phyloP scores from a whole-genome alignment of 2,329 filamentous ascomycete genomes.

The Colletotrichum sublineola region DNA sequence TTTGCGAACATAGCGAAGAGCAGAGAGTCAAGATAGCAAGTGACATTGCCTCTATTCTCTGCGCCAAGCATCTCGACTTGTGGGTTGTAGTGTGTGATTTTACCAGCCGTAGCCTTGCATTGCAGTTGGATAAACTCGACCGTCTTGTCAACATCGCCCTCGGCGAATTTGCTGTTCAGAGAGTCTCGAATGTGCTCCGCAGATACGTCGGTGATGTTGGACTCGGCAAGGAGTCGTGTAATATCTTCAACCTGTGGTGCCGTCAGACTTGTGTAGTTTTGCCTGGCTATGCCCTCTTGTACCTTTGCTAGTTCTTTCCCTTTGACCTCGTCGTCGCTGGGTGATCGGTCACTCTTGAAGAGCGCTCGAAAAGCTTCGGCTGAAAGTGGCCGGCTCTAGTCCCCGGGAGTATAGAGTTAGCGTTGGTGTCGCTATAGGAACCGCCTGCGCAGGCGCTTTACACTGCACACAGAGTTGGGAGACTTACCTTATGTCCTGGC shows the following conservation, averaged over 20 bases:
- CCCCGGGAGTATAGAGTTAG: conserved; percentile 13
- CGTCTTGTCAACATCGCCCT: conserved; percentile 79
- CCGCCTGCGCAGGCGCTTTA: conserved; percentile 25
- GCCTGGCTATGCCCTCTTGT: conserved; percentile 44
- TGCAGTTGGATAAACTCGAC: conserved; percentile 83
- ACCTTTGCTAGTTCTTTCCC: conserved; percentile 60
- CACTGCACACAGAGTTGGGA: conserved; percentile 7
- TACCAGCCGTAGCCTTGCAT: conserved; percentile 84
- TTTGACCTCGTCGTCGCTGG: conserved; percentile 68
- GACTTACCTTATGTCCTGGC: conserved; percentile 64
- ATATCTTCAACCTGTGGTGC: conserved; percentile 51
- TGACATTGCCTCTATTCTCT: conserved; percentile 86
- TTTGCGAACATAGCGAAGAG: conserved; percentile 97
- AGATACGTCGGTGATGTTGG: conserved; percentile 61
- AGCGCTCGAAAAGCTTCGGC: conserved; percentile 72
- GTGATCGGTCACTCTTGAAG: conserved; percentile 73
- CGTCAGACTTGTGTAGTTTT: conserved; percentile 15
- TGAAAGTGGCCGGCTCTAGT: conserved; percentile 65
- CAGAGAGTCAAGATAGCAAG: conserved; percentile 93
- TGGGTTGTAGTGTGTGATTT: conserved; percentile 81
- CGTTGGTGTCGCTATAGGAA: conserved; percentile 12
- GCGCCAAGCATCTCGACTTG: conserved; percentile 82
- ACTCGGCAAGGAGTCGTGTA: conserved; percentile 50
- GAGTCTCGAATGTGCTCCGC: conserved; percentile 70
- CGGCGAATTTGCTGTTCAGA: conserved; percentile 73